Evolutionary conservation across 176 grass and related monocot genomes (phyloP).

Genomic region (Lolium perenne): DNA sequence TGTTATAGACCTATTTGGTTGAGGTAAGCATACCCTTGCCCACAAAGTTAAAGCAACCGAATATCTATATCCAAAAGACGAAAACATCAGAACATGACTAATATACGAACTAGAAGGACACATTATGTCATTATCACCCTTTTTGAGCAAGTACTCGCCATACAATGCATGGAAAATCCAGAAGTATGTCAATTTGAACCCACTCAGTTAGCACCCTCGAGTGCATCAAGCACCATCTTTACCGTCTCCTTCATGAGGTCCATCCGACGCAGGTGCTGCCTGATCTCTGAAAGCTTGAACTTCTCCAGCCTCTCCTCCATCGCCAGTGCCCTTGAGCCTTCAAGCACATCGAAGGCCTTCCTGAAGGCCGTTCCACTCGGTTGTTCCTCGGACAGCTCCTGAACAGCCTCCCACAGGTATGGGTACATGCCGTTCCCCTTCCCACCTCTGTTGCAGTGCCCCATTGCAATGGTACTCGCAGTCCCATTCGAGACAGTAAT

Average conservation of each 20-base stretch:
- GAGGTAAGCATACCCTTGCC: slow-evolving; percentile 18
- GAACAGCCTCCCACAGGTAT: slow-evolving; percentile 60
- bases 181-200: slow-evolving; percentile 5
- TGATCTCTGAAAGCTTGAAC: slow-evolving; percentile 57
- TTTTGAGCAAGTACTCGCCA: slow-evolving; percentile 30
- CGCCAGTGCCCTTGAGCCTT: slow-evolving; percentile 42
- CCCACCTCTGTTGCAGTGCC: slow-evolving; percentile 18
- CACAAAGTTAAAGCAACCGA: slow-evolving; percentile 27
- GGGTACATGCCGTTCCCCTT: slow-evolving; percentile 54
- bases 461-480: neutral
- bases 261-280: slow-evolving; percentile 59
- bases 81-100: slow-evolving; percentile 35
- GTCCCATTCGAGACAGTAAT: slow-evolving; percentile 42
- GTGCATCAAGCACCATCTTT: slow-evolving; percentile 62
- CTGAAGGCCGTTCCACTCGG: slow-evolving; percentile 53
- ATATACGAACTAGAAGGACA: neutral
- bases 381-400: slow-evolving; percentile 56
- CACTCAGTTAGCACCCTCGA: slow-evolving; percentile 48
- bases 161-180: slow-evolving; percentile 12
- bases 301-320: slow-evolving; percentile 75
- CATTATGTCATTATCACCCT: neutral
- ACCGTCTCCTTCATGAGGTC: slow-evolving; percentile 78
- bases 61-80: slow-evolving; percentile 32
- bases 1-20: slow-evolving; percentile 32
- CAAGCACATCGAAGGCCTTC: slow-evolving; percentile 64